phyloP scores from a whole-genome alignment of 2,329 filamentous ascomycete genomes.

The Colletotrichum brevisporum region DNA sequence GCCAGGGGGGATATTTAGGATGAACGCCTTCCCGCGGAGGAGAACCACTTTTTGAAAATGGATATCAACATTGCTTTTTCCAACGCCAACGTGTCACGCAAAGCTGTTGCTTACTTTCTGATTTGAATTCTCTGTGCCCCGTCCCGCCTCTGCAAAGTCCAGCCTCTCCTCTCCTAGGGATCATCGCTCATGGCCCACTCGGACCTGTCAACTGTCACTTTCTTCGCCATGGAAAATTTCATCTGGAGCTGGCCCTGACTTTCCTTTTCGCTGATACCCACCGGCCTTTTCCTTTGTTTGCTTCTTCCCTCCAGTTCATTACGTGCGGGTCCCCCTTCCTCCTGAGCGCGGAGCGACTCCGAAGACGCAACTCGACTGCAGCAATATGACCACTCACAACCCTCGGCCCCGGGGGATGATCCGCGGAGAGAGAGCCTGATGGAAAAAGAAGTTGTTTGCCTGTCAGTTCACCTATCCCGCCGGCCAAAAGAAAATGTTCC shows the following conservation, averaged over 20 bases:
- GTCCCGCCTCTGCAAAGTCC: too few relatives aligned
- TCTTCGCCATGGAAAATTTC: background rate
- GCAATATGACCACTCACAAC: conserved; percentile 1
- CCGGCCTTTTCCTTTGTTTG: conserved; percentile 2
- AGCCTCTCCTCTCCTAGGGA: too few relatives aligned
- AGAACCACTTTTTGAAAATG: background rate
- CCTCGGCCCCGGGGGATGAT: background rate
- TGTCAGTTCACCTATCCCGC: background rate
- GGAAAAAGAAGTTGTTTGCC: conserved; percentile 2
- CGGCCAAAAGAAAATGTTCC: too few relatives aligned
- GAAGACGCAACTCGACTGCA: background rate
- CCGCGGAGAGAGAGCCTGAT: background rate
- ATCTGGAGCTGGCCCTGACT: background rate
- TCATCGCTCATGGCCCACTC: background rate
- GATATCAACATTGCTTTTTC: conserved; percentile 4
- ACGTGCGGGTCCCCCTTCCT: background rate
- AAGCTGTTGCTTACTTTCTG: conserved; percentile 4
- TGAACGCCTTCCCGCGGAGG: background rate
- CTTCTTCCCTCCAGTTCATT: conserved; percentile 13
- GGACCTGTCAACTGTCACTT: conserved; percentile 16
- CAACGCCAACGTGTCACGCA: background rate
- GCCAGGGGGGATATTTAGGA: background rate
- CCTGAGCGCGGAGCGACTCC: background rate
- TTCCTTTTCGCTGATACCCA: background rate
- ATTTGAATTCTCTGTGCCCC: background rate